These are phyloP conservation scores for Ceratocystis cacaofunesta DNA, from an alignment of 2,329 filamentous ascomycete genomes.

Conservation along the genomic window DNA sequence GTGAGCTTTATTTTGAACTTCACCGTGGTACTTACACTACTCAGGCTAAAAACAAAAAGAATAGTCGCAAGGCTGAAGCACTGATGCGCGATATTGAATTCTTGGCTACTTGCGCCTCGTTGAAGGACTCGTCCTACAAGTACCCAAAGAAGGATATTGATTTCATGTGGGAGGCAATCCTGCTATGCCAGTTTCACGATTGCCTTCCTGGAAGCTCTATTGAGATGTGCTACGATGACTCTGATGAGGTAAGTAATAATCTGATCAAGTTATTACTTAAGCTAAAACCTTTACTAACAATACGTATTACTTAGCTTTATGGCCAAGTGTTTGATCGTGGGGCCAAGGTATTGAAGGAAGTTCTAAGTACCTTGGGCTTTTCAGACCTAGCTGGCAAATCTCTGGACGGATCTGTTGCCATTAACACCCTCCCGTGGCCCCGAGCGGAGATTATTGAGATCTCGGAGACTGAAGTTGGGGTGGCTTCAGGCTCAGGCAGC, in stretches of 20 bases:
- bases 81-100: conserved; percentile 78
- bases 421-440: conserved; percentile 82
- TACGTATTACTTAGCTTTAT: conserved; percentile 44
- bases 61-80: conserved; percentile 76
- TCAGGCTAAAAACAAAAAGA: conserved; percentile 90
- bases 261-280: neutral
- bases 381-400: conserved; percentile 30
- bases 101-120: conserved; percentile 68
- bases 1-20: conserved; percentile 93
- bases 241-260: conserved; percentile 47
- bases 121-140: conserved; percentile 57
- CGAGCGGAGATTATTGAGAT: conserved; percentile 59
- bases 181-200: conserved; percentile 95
- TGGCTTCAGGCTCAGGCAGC: conserved; percentile 43
- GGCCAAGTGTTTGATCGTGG: conserved; percentile 67
- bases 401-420: conserved; percentile 33
- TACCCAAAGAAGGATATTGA: conserved; percentile 94
- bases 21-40: conserved; percentile 96
- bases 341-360: conserved; percentile 52
- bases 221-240: conserved; percentile 97
- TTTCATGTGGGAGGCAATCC: conserved; percentile 81
- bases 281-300: conserved; percentile 20
- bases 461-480: conserved; percentile 35
- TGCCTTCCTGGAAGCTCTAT: conserved; percentile 90
- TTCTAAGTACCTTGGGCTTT: conserved; percentile 53